phyloP scores from a whole-genome alignment of 1,284 basidiomycete genomes.

The Phenoliferia sp. region DNA sequence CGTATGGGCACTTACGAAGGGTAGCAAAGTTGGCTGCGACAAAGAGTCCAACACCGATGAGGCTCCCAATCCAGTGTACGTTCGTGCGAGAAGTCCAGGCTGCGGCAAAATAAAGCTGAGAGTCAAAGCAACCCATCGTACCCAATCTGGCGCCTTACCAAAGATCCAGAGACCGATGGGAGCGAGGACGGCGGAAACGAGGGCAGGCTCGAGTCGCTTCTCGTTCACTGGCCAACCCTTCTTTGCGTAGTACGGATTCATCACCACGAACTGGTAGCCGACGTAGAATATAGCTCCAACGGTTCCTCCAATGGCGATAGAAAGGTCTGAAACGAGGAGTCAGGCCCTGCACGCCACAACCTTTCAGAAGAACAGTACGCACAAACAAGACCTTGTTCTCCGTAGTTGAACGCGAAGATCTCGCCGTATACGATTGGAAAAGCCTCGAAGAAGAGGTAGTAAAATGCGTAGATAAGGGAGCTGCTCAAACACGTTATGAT shows the following conservation, averaged over 20 bases:
- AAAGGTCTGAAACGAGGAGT: constrained; percentile 5
- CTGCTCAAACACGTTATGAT: too few relatives aligned
- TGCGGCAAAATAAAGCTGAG: neutral
- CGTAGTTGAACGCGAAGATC: constrained; percentile 26
- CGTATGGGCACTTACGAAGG: constrained; percentile 5
- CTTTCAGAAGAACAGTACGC: neutral
- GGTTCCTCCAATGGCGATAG: constrained; percentile 5
- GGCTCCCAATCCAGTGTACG: constrained; percentile 17
- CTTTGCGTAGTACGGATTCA: constrained; percentile 2
- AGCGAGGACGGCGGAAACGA: constrained; percentile 1
- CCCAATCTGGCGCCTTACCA: constrained; percentile 4
- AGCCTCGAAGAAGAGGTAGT: constrained; percentile 15
- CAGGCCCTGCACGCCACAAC: neutral
- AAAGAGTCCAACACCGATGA: constrained; percentile 14
- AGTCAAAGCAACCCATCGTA: neutral
- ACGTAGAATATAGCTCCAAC: constrained; percentile 10
- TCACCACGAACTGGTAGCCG: constrained; percentile 2
- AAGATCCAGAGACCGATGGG: constrained; percentile 18
- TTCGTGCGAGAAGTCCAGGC: constrained; percentile 3
- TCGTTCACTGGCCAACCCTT: constrained; percentile 10
- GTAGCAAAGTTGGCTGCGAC: constrained; percentile 2
- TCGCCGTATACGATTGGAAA: constrained; percentile 33
- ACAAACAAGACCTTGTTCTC: neutral
- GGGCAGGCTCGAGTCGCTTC: constrained; percentile 15
- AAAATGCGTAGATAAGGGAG: neutral